Base-by-base conservation (phyloP, 805 yeast species). In the Candida fluviatilis region DNA sequence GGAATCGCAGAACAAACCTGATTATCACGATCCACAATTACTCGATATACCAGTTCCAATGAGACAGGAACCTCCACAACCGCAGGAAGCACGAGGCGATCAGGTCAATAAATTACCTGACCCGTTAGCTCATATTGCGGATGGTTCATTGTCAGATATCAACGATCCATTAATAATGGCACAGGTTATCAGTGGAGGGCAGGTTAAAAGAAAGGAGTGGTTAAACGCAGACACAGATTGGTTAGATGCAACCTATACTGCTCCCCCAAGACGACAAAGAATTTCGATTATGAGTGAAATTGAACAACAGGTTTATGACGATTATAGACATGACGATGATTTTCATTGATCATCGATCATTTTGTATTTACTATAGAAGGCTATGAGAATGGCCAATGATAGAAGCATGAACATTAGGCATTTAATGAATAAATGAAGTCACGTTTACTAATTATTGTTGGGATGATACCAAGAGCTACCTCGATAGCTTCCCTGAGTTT, bases 311-410 rank as follows among this genome's bases (percentile, higher is more conserved):
- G 57, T 64, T 18, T 68, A 51, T 40, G 71, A 68, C 36, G 74
- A 66, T 43, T 68, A 68, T 48, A 53, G 63, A 37, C 54, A 65
- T 45, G 68, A 67, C 41, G 73, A 68, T 40, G 71, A 66, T 35
- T 39, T 36, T 28, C 47, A 40, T 37, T 45, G 28, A 38, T 12
- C n/a, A n/a, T n/a, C n/a, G n/a, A 14, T 23, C 25, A 23, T 23
- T 11, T 5, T 23, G 36, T 15, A 18, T 4, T 7, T 34, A 23
- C 23, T 34, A 34, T 23, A 31, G 34, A 31, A 18, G 25, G 12
- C 10, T 31, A 18, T 34, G 14, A 34, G 11, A 34, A 17, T 34
- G 36, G 21, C n/a, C 14, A 17, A 23, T 23, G 28, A 23, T 6
- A 7, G 21, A 30, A 14, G n/a, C 12, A 30, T 7, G 33, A 15